Evolutionary conservation across 2,329 filamentous ascomycete genomes (phyloP).

Genomic region (Penicillium frequentans): DNA sequence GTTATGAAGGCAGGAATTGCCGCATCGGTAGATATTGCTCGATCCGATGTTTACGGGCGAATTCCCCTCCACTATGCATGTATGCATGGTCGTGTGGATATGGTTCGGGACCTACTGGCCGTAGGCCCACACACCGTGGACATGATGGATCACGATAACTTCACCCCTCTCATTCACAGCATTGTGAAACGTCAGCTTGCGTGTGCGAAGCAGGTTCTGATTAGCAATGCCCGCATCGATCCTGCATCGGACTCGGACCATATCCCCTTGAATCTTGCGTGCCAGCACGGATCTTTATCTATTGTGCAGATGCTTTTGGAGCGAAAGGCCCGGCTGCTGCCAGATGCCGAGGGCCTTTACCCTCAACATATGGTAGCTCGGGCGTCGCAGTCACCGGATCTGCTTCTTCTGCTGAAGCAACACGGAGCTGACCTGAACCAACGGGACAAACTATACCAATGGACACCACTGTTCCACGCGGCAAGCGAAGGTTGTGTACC

Average conservation of each 20-base stretch:
- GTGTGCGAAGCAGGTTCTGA: constrained; percentile 77
- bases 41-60: constrained; percentile 89
- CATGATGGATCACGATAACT: constrained; percentile 92
- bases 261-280: constrained; percentile 90
- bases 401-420: constrained; percentile 76
- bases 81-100: constrained; percentile 85
- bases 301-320: constrained; percentile 84
- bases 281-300: constrained; percentile 82
- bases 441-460: constrained; percentile 92
- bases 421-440: constrained; percentile 91
- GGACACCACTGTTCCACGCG: constrained; percentile 94
- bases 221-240: constrained; percentile 78
- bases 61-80: constrained; percentile 94
- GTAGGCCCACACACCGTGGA: constrained; percentile 75
- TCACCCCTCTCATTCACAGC: constrained; percentile 90
- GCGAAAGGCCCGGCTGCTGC: constrained; percentile 76
- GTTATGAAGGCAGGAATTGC: constrained; percentile 76
- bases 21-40: constrained; percentile 71
- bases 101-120: constrained; percentile 72
- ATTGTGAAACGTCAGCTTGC: constrained; percentile 84
- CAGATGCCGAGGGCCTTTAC: constrained; percentile 92
- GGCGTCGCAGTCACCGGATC: constrained; percentile 76
- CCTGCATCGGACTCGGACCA: constrained; percentile 85
- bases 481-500: constrained; percentile 93
- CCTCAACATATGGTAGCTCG: constrained; percentile 96